Evolutionary conservation across 2,329 filamentous ascomycete species (phyloP).

Genomic region (Thielaviopsis euricoi): DNA sequence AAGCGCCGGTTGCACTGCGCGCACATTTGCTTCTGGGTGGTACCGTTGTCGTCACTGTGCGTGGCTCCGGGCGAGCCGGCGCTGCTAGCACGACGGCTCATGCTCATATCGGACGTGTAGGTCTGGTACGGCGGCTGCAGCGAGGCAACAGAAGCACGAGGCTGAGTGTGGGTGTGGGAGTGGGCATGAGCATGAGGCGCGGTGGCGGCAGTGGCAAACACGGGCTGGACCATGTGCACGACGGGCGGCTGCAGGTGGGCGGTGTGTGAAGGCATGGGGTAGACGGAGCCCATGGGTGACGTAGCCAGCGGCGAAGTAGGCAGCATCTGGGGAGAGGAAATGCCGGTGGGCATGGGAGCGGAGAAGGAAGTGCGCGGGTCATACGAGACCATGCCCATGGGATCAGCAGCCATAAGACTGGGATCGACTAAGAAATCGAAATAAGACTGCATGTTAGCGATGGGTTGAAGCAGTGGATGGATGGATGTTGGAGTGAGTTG

Average conservation of each 20-base stretch:
- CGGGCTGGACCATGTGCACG: no score
- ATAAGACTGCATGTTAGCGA: constrained; percentile 3
- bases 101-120: constrained; percentile 23
- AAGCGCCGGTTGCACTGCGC: constrained; percentile 73
- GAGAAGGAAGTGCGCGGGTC: not conserved
- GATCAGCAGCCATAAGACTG: not conserved
- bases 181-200: constrained; percentile 29
- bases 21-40: constrained; percentile 44
- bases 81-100: constrained; percentile 21
- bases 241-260: not conserved
- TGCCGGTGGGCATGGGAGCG: not conserved
- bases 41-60: constrained; percentile 44
- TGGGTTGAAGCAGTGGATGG: not conserved
- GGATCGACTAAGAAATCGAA: not conserved
- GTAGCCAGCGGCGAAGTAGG: constrained; percentile 4
- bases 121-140: constrained; percentile 15
- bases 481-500: not conserved
- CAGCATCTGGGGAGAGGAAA: constrained; percentile 8
- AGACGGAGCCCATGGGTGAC: constrained; percentile 3
- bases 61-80: constrained; percentile 23
- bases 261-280: not conserved
- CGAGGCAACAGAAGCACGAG: constrained; percentile 39
- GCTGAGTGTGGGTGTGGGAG: constrained; percentile 23
- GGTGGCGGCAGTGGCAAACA: not conserved
- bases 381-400: not conserved